phyloP scores from a whole-genome alignment of 768 basidiomycete genomes.

The Cyclocybe aegerita region DNA sequence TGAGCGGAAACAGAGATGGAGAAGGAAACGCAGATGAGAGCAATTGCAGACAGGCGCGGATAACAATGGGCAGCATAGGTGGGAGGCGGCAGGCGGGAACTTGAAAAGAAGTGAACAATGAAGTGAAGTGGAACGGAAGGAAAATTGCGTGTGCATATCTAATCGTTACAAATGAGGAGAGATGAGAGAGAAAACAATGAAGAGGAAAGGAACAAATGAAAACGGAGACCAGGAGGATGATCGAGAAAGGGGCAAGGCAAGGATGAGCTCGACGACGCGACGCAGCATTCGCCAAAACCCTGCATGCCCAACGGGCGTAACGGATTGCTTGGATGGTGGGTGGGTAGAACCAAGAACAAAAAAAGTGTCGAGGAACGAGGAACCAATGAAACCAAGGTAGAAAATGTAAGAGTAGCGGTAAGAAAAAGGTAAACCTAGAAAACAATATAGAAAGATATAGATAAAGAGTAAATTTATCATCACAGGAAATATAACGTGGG shows the following conservation, averaged over 20 bases:
- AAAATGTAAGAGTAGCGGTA: constrained; percentile 14
- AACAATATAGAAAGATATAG: constrained; percentile 20
- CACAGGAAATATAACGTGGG: constrained; percentile 12
- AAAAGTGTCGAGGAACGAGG: constrained; percentile 10
- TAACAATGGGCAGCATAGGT: constrained; percentile 28
- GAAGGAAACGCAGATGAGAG: constrained; percentile 22
- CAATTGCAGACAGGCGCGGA: constrained; percentile 20
- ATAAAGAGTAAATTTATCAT: constrained; percentile 26
- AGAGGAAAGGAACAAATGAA: constrained; percentile 10
- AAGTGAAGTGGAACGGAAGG: too few relatives aligned
- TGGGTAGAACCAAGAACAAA: constrained; percentile 11
- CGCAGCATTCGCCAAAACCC: not conserved
- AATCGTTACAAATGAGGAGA: constrained; percentile 56
- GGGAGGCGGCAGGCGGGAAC: constrained; percentile 27
- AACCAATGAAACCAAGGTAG: constrained; percentile 5
- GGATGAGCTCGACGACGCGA: not conserved
- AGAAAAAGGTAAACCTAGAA: constrained; percentile 10
- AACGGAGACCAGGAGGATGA: not conserved
- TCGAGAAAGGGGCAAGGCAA: not conserved
- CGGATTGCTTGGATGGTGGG: not conserved
- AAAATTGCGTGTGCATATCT: constrained; percentile 52
- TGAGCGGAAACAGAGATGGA: constrained; percentile 16
- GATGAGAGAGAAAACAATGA: constrained; percentile 12
- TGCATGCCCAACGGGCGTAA: not conserved
- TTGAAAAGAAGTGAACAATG: not conserved